Evolutionary conservation across 352 stramenopile genomes (phyloP).

Genomic region (Phytophthora hybrid): DNA sequence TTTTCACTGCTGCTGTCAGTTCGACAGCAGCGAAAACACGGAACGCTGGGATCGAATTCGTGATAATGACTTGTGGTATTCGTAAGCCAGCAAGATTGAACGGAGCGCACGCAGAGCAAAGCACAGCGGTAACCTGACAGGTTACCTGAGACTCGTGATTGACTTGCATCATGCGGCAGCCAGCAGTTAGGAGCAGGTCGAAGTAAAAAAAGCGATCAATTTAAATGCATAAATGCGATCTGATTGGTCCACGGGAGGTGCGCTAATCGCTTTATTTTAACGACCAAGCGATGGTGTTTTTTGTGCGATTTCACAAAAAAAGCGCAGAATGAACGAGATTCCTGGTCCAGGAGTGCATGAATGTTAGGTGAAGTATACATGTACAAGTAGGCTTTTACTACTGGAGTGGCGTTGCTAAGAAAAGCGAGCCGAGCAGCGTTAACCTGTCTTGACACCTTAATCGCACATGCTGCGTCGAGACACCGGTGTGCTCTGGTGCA

Average conservation of each 20-base stretch:
- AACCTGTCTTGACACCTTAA: background rate
- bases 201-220: background rate
- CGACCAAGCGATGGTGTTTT: too few species aligned
- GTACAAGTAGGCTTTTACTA: too few species aligned
- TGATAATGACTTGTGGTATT: background rate
- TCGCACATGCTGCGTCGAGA: background rate
- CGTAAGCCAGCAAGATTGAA: background rate
- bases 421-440: background rate
- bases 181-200: background rate
- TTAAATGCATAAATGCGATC: background rate
- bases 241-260: too few species aligned
- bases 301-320: too few species aligned
- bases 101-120: too few species aligned
- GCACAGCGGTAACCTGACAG: too few species aligned
- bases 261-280: too few species aligned
- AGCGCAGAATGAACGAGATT: too few species aligned
- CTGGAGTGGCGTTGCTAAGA: background rate
- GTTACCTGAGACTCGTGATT: background rate
- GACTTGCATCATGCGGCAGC: background rate
- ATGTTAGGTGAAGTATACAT: too few species aligned
- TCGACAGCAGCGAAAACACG: background rate
- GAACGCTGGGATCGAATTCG: background rate
- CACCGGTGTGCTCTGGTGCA: background rate
- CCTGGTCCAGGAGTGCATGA: too few species aligned
- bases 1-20: background rate